These are phyloP conservation scores for Xylaria arbuscula DNA, from an alignment of 2,329 filamentous ascomycete genomes.

Conservation along the genomic window DNA sequence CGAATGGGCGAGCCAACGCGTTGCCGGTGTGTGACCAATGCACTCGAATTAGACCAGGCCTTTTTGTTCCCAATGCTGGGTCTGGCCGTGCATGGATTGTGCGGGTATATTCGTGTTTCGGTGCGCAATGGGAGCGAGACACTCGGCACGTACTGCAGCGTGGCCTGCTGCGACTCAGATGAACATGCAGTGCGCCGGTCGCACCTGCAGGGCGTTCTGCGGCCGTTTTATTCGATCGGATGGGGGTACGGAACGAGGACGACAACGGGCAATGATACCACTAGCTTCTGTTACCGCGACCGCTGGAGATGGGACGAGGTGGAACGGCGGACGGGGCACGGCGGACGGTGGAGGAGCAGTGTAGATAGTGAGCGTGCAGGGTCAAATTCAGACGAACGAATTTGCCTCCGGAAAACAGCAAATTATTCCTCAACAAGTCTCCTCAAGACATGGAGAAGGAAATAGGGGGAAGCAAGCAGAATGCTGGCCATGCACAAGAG, in stretches of 20 bases:
- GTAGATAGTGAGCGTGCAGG: slow-evolving; percentile 7
- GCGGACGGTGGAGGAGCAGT: neutral
- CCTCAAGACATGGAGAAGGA: slow-evolving; percentile 26
- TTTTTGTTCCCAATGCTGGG: slow-evolving; percentile 20
- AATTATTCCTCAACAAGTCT: slow-evolving; percentile 17
- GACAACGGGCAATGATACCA: slow-evolving; percentile 29
- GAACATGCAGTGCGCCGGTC: slow-evolving; percentile 47
- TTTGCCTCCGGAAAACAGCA: slow-evolving; percentile 22
- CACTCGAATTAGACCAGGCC: slow-evolving; percentile 26
- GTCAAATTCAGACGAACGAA: slow-evolving; percentile 35
- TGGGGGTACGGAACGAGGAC: slow-evolving; percentile 41
- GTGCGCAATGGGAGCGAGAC: slow-evolving; percentile 29
- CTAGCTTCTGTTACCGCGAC: slow-evolving; percentile 6
- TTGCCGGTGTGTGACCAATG: slow-evolving; percentile 24
- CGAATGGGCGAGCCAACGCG: slow-evolving; percentile 21
- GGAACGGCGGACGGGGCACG: neutral
- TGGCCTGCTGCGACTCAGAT: slow-evolving; percentile 40
- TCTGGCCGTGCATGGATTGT: slow-evolving; percentile 24
- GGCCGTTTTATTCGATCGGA: slow-evolving; percentile 48
- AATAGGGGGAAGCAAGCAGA: slow-evolving; percentile 36
- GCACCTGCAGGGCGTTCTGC: slow-evolving; percentile 47
- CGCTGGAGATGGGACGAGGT: slow-evolving; percentile 30
- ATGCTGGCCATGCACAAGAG: slow-evolving; percentile 31
- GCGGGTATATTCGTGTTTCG: slow-evolving; percentile 31
- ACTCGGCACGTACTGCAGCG: slow-evolving; percentile 25